Conservation (phyloP, 73 alveolate species). For the Vitrella brassicaformis region DNA sequence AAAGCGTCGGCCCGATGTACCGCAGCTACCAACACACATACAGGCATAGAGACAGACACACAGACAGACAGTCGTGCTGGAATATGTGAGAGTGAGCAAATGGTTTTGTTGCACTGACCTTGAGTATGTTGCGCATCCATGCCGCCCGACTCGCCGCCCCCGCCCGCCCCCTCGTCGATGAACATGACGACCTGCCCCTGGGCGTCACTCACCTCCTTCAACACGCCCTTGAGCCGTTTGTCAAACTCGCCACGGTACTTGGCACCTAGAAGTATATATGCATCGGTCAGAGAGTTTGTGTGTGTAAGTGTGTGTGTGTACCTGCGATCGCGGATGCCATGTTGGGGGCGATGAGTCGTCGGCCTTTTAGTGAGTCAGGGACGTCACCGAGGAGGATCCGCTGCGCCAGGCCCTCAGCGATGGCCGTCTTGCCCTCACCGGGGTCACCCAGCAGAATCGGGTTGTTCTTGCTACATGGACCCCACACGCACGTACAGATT, state of each 20-base stretch:
- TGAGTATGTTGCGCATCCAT: conserved; percentile 37
- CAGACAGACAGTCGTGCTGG: too few species aligned
- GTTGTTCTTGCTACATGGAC: conserved; percentile 6
- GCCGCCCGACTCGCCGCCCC: conserved; percentile 8
- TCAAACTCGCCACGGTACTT: conserved; percentile 37
- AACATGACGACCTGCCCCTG: conserved; percentile 16
- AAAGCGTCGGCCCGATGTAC: conserved; percentile 21
- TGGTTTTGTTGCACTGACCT: too few species aligned
- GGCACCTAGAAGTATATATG: too few species aligned
- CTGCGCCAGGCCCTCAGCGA: conserved; percentile 35
- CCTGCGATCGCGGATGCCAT: conserved; percentile 17
- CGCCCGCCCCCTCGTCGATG: conserved; percentile 39
- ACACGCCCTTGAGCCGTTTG: conserved; percentile 20
- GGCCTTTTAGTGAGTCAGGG: background rate
- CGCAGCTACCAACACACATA: conserved; percentile 28
- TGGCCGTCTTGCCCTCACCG: conserved; percentile 38
- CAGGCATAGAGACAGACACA: too few species aligned
- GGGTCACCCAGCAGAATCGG: conserved; percentile 38
- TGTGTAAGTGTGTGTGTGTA: too few species aligned
- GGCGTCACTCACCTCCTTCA: conserved; percentile 22
- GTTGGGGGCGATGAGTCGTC: conserved; percentile 17
- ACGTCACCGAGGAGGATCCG: conserved; percentile 22
- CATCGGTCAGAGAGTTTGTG: too few species aligned
- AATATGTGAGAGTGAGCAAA: too few species aligned
- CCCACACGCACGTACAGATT: background rate